Conservation (phyloP, 1,139 yeast genomes). For the Pneumocystis jirovecii region DNA sequence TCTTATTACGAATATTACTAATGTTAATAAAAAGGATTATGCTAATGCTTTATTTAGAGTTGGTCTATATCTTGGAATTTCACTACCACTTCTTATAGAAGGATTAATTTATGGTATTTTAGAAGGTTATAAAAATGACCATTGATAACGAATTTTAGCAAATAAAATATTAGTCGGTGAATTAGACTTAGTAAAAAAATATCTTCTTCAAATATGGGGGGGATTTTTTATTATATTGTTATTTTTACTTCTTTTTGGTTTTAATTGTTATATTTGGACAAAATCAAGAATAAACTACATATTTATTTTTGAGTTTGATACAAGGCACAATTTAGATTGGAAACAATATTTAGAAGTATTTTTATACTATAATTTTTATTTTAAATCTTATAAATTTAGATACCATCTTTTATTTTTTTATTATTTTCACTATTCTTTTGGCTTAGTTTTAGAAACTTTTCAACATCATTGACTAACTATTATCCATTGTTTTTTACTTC, state of each 20-base stretch:
- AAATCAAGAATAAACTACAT: slow-evolving; percentile 67
- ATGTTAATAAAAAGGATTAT: slow-evolving; percentile 34
- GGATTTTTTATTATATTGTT: slow-evolving; percentile 61
- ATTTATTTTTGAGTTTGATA: slow-evolving; percentile 79
- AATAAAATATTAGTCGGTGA: slow-evolving; percentile 35
- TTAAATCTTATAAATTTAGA: neutral
- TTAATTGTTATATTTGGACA: slow-evolving; percentile 63
- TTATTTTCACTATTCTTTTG: slow-evolving; percentile 44
- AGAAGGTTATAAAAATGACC: slow-evolving; percentile 18
- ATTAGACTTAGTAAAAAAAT: slow-evolving; percentile 18
- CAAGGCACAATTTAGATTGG: slow-evolving; percentile 51
- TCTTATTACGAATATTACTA: slow-evolving; percentile 10
- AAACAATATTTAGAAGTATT: slow-evolving; percentile 48
- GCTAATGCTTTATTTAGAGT: slow-evolving; percentile 25
- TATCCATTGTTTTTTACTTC: slow-evolving; percentile 75
- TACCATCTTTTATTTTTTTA: slow-evolving; percentile 33
- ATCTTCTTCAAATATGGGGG: slow-evolving; percentile 74
- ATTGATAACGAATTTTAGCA: slow-evolving; percentile 13
- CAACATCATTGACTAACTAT: slow-evolving; percentile 51
- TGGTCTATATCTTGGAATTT: slow-evolving; percentile 57
- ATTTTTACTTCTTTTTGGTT: slow-evolving; percentile 45
- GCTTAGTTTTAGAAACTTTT: slow-evolving; percentile 60
- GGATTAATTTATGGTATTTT: slow-evolving; percentile 38
- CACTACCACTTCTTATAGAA: slow-evolving; percentile 46
- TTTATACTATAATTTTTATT: neutral